Evolutionary conservation across 1,284 basidiomycete genomes (phyloP), one percentile per base, ranked within the genome.

Genomic region (Rhodotorula sp.): DNA sequence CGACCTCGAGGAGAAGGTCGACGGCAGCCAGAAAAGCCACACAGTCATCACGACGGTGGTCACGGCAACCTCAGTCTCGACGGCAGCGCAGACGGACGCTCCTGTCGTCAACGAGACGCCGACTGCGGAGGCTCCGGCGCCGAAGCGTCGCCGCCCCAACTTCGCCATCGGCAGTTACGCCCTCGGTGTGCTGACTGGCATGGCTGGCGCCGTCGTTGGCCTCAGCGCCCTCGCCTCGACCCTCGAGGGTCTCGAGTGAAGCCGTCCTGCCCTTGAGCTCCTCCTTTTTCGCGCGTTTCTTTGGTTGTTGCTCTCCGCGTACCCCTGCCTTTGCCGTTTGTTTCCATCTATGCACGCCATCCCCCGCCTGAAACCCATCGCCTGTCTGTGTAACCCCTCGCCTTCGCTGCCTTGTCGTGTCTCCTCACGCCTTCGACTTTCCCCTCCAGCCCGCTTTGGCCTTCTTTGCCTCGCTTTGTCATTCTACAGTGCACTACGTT

Each of bases 111-210:
- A 17, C 25, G 61, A n/a, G 4, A 9, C 9, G 13, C 9, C 7
- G 34, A 8, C 41, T 14, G 3, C 17, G 34, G 41, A 19, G 42
- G 13, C 14, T 34, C 41, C 21, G 21, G 46, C 5, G 12, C 58
- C 54, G 23, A 72, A 72, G 61, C 70, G 70, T 10, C 70, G 66
- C 13, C 70, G 70, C 34, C 44, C 68, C 63, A 34, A 55, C 50
- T 25, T 57, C 17, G 45, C 64, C 14, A n/a, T 60, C 50, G 58
- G 54, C 23, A 45, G 66, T 2, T 66, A 62, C 63, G 57, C 70
- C 2, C 14, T 66, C 16, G 67, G 70, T 9, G 8, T 72, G 55
- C 3, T 66, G 17, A 63, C 70, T 8, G 70, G 70, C 17, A 45
- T 60, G 1, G 21, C 68, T 45, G 63, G 60, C 1, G 46, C 66